Evolutionary conservation across 2,329 filamentous ascomycete genomes (phyloP), one percentile per base, ranked within the genome.

Genomic region (Chaetomium olivaceum): DNA sequence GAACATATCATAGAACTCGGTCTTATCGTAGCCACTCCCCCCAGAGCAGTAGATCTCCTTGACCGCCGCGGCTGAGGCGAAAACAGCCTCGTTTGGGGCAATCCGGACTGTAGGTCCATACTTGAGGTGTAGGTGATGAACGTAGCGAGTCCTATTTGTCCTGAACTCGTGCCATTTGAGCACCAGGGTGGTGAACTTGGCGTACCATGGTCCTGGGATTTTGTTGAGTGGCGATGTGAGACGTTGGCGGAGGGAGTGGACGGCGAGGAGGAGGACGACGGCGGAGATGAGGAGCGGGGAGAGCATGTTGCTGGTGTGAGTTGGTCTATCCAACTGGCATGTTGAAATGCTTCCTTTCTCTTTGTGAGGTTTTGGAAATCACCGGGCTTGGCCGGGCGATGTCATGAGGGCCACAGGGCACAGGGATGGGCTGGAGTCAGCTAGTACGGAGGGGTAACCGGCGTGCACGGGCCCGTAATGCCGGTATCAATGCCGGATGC

Each of bases 21-120:
- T 87, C 77, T 89, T 89, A 72, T 89, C 85, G 72, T 85, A 89
- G 27, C 86, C 87, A 71, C 85, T 88, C 4, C 86, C 86, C 0
- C 83, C 82, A 0, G 83, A 84, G 69, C 82, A 81, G 74, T 89
- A 90, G 55, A 89, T 89, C 75, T 88, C 84, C 72, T 85, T 88
- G 61, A 88, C 75, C 0, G 83, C 87, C 9, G 80, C 77, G 9
- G 79, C 75, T 2, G 84, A 86, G 0, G 84, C 81, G 67, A 89
- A 88, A 0, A 84, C 84, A 3, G 87, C 82, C 74, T 89, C 86
- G 66, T 82, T 81, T 0, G 86, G 86, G 0, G 80, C 81, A 33
- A 89, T 72, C 4, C 87, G 81, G 21, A 89, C 84, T 0, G 84
- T 82, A 0, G 84, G 82, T 0, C 87, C 87, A 67, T 88, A 87